These are phyloP conservation scores for Diaporthe ampelina DNA, from an alignment of 2,329 filamentous ascomycete species.

Conservation along the genomic window DNA sequence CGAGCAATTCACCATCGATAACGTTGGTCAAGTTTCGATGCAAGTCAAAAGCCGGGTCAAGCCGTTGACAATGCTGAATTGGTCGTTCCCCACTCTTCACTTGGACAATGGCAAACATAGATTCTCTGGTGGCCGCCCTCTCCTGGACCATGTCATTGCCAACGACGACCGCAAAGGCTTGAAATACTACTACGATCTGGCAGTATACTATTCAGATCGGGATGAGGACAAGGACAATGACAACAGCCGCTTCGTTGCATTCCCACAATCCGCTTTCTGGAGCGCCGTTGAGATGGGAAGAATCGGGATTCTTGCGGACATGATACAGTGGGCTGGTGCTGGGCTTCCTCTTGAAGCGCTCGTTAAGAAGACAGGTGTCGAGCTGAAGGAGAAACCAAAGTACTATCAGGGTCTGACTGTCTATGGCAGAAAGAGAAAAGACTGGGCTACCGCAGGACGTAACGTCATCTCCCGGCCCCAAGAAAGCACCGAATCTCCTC, in stretches of 20 bases:
- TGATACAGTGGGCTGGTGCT: conserved; percentile 76
- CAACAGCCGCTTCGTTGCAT: conserved; percentile 51
- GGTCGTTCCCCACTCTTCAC: conserved; percentile 52
- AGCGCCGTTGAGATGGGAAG: conserved; percentile 62
- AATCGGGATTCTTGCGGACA: conserved; percentile 69
- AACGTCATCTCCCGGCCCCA: conserved; percentile 55
- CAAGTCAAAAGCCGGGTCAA: conserved; percentile 75
- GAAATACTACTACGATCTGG: conserved; percentile 69
- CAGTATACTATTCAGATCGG: conserved; percentile 58
- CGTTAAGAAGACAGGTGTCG: conserved; percentile 74
- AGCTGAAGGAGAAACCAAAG: conserved; percentile 73
- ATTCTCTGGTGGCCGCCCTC: conserved; percentile 43
- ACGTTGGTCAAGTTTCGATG: conserved; percentile 77
- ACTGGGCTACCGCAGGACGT: conserved; percentile 79
- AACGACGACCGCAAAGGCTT: conserved; percentile 68
- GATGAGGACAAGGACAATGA: conserved; percentile 55
- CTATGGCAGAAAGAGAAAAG: conserved; percentile 78
- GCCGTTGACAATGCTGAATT: conserved; percentile 67
- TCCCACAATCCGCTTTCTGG: conserved; percentile 58
- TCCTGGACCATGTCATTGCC: conserved; percentile 62
- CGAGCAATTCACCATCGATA: conserved; percentile 80
- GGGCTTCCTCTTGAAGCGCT: conserved; percentile 78
- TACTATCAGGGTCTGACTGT: conserved; percentile 85
- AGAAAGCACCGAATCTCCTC: conserved; percentile 66
- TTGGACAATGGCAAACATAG: conserved; percentile 50